These are phyloP conservation scores for Rhizomucor pusillus DNA, from an alignment of 371 early-diverging fungal species.

Conservation along the genomic window DNA sequence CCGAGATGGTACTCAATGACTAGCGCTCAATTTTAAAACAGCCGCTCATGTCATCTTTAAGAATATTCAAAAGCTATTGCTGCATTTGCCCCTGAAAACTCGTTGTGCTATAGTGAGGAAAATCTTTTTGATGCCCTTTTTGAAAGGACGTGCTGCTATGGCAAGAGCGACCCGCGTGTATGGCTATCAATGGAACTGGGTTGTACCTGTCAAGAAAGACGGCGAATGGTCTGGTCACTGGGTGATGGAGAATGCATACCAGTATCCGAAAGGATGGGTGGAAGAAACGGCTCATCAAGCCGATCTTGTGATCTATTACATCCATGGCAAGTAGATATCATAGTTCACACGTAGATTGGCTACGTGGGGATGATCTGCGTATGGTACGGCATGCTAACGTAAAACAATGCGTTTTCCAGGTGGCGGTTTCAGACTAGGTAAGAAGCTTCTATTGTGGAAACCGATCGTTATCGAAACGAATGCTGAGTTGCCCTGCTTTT, in stretches of 20 bases:
- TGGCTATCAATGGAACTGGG: slow-evolving; percentile 18
- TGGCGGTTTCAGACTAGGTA: slow-evolving; percentile 30
- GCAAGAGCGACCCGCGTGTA: slow-evolving; percentile 1
- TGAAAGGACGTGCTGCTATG: slow-evolving; percentile 1
- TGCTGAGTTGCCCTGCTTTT: not conserved
- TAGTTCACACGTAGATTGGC: too few relatives aligned
- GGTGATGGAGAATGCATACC: slow-evolving; percentile 12
- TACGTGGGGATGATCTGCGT: too few relatives aligned
- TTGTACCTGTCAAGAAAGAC: slow-evolving; percentile 7
- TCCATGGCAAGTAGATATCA: slow-evolving; percentile 24
- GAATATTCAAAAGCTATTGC: not conserved
- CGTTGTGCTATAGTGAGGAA: slow-evolving; percentile 1
- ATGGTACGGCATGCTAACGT: not conserved
- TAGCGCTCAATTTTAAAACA: not conserved
- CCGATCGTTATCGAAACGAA: not conserved
- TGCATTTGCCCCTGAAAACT: slow-evolving; percentile 6
- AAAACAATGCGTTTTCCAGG: slow-evolving; percentile 13
- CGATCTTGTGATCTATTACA: slow-evolving; percentile 26
- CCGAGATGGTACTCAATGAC: too few relatives aligned
- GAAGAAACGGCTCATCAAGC: slow-evolving; percentile 17
- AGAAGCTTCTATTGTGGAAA: not conserved
- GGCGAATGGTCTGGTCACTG: slow-evolving; percentile 15
- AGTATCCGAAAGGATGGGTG: slow-evolving; percentile 8
- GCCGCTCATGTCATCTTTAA: slow-evolving; percentile 12
- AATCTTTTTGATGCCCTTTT: not conserved